Percentiles rank a stretch among this genome's conserved stretches.
Evolutionary conservation across 2,329 filamentous ascomycete genomes (phyloP).

Genomic region (Neonectria faginata): DNA sequence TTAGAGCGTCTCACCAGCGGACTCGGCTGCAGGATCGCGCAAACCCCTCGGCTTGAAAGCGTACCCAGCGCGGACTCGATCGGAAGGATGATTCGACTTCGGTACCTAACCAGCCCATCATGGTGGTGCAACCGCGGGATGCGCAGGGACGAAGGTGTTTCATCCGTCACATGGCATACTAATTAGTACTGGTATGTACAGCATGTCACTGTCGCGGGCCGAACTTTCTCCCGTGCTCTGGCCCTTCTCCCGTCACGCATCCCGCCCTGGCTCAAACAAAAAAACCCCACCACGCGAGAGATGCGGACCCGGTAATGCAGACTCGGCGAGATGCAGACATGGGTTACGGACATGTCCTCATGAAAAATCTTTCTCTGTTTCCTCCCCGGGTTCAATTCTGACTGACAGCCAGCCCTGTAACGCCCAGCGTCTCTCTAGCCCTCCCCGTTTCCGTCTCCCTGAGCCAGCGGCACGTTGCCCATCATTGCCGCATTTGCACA

Average conservation of each 20-base stretch:
- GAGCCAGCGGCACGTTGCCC: not conserved
- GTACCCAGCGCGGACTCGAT: no score
- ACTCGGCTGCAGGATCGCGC: no score
- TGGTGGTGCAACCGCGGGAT: constrained; percentile 10
- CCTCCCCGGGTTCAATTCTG: not conserved
- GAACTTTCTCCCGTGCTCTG: not conserved
- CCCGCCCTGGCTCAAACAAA: no score
- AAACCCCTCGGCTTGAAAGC: no score
- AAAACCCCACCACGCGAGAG: not conserved
- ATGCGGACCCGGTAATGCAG: not conserved
- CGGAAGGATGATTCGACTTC: not conserved
- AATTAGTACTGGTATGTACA: no score
- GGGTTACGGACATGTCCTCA: not conserved
- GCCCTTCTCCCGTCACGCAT: no score
- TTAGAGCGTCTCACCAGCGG: no score
- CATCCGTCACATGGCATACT: constrained; percentile 22
- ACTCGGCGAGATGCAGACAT: not conserved
- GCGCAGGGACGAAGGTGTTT: constrained; percentile 5
- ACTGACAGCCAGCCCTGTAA: not conserved
- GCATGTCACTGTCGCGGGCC: no score
- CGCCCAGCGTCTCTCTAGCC: not conserved
- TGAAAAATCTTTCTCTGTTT: not conserved
- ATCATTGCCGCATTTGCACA: not conserved
- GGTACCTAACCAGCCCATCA: not conserved
- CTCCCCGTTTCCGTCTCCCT: not conserved